phyloP scores from a whole-genome alignment of 805 yeast species.

The Teunomyces stri region DNA sequence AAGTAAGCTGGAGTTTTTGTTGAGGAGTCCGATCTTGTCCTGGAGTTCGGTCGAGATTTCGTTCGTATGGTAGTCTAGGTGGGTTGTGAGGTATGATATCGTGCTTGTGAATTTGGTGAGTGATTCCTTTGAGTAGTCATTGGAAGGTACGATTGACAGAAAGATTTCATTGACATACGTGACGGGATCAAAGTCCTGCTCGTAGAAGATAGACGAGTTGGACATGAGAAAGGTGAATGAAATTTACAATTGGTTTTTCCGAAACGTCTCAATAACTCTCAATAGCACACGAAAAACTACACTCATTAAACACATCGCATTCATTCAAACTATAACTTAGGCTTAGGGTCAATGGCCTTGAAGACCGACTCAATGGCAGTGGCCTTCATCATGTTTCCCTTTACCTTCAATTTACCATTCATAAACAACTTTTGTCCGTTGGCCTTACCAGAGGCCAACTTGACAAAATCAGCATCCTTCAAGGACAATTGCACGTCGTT shows the following conservation, averaged over 20 bases:
- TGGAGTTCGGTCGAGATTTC: conserved; percentile 56
- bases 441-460: conserved; percentile 73
- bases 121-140: conserved; percentile 29
- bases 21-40: conserved; percentile 45
- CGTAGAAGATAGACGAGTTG: conserved; percentile 65
- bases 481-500: conserved; percentile 64
- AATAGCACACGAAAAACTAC: background rate
- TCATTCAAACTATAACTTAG: conserved; percentile 35
- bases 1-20: conserved; percentile 37
- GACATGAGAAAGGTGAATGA: conserved; percentile 1
- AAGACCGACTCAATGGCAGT: conserved; percentile 68
- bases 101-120: conserved; percentile 44
- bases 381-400: conserved; percentile 91
- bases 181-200: conserved; percentile 61
- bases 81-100: conserved; percentile 52
- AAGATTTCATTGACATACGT: conserved; percentile 64
- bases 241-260: no score
- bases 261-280: no score
- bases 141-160: conserved; percentile 32
- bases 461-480: conserved; percentile 66
- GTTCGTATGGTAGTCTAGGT: conserved; percentile 61
- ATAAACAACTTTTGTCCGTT: conserved; percentile 82
- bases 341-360: conserved; percentile 47
- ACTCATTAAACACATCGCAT: background rate
- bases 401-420: conserved; percentile 80